Evolutionary conservation across 2,329 filamentous ascomycete genomes (phyloP).

Genomic region (Xylaria arbuscula): DNA sequence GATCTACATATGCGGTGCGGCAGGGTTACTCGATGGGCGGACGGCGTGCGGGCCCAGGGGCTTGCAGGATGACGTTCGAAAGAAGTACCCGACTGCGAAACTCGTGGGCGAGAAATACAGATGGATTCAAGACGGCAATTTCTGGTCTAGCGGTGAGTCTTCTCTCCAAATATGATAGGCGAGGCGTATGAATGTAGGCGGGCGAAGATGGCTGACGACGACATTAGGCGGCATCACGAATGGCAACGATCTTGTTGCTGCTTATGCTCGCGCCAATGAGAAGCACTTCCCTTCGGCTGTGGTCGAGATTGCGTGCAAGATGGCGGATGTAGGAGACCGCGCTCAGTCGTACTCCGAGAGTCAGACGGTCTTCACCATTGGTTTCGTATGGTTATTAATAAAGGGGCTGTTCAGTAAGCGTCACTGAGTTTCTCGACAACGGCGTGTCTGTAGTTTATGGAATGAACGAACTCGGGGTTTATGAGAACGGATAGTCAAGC

Average conservation of each 20-base stretch:
- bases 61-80: conserved; percentile 21
- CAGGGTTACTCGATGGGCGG: conserved; percentile 26
- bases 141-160: conserved; percentile 32
- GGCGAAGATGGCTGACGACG: background rate
- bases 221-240: conserved; percentile 33
- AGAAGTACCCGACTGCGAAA: conserved; percentile 26
- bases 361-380: conserved; percentile 22
- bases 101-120: conserved; percentile 34
- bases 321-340: conserved; percentile 36
- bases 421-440: background rate
- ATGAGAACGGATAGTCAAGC: background rate
- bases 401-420: conserved; percentile 27
- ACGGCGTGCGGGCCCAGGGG: conserved; percentile 30
- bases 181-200: background rate
- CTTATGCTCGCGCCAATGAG: conserved; percentile 22
- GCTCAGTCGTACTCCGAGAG: conserved; percentile 24
- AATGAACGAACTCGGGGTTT: background rate
- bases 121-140: conserved; percentile 33
- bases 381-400: conserved; percentile 25
- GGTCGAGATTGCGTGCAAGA: conserved; percentile 32
- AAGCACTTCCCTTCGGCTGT: conserved; percentile 33
- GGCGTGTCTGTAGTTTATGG: background rate
- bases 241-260: conserved; percentile 34
- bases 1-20: conserved; percentile 32
- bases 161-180: background rate